A percentile compares a stretch with the other conserved stretches of the same genome.
Conservation (phyloP, 345 rosid species). For the Punica granatum region DNA sequence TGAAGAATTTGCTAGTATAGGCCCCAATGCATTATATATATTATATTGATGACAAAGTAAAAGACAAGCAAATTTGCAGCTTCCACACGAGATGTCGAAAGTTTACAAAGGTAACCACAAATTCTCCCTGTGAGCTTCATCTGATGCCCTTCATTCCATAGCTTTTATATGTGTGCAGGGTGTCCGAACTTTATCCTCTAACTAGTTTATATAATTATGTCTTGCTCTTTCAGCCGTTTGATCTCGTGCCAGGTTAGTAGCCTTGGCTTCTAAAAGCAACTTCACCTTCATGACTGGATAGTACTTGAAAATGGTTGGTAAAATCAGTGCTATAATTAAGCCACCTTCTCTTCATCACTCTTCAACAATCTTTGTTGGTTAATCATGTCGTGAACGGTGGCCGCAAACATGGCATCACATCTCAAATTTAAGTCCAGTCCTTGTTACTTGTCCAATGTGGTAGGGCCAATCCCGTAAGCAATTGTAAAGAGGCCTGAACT, state of each 20-base stretch:
- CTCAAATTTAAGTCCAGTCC: too few relatives aligned
- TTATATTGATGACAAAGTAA: too few relatives aligned
- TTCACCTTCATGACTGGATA: background rate
- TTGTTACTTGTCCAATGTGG: background rate
- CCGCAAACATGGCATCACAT: too few relatives aligned
- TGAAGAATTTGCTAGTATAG: too few relatives aligned
- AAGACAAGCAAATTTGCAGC: background rate
- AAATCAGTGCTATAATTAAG: too few relatives aligned
- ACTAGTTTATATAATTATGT: too few relatives aligned
- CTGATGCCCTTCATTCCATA: background rate
- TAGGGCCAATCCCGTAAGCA: background rate
- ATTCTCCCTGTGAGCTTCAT: background rate
- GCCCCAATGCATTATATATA: too few relatives aligned
- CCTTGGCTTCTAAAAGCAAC: background rate
- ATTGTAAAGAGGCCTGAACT: background rate
- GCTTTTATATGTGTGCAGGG: background rate
- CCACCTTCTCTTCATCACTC: too few relatives aligned
- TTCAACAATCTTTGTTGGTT: too few relatives aligned
- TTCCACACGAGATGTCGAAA: background rate
- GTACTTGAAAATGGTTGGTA: background rate
- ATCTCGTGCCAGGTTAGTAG: background rate
- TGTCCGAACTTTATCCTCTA: background rate
- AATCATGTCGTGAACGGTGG: too few relatives aligned
- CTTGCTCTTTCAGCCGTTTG: background rate
- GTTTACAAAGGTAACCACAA: too few relatives aligned